Conservation (phyloP, 179 eudicot genomes). For the Beta corolliflora region DNA sequence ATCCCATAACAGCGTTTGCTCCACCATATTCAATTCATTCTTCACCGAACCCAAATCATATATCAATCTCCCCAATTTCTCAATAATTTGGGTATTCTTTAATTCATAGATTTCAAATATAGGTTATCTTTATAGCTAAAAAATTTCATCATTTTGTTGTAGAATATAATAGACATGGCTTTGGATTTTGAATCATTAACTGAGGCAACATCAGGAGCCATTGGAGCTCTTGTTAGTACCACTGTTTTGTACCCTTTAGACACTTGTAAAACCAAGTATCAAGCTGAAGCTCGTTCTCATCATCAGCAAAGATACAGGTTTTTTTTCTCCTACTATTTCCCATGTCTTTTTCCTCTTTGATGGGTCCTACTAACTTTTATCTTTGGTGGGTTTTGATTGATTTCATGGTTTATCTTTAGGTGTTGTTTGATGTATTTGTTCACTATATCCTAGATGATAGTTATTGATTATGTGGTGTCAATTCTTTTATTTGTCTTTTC, state of each 20-base stretch:
- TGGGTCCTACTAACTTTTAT: not conserved
- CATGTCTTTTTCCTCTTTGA: not conserved
- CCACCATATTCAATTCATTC: not conserved
- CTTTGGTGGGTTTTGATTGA: not conserved
- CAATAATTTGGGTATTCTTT: not conserved
- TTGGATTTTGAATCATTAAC: constrained; percentile 77
- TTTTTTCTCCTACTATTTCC: not conserved
- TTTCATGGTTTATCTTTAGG: not conserved
- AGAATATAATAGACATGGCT: constrained; percentile 33
- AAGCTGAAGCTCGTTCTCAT: constrained; percentile 67
- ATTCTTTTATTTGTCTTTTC: too few species aligned
- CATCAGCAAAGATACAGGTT: constrained; percentile 73
- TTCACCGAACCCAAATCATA: not conserved
- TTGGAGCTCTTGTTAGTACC: constrained; percentile 80
- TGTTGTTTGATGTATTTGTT: not conserved
- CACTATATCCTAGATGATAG: not conserved
- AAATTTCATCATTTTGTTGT: not conserved
- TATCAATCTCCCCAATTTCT: not conserved
- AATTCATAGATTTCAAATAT: not conserved
- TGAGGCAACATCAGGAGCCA: constrained; percentile 85
- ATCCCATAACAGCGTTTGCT: too few species aligned
- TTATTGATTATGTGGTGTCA: not conserved
- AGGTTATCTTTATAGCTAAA: not conserved
- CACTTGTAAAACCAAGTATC: constrained; percentile 86
- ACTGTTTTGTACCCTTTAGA: constrained; percentile 80